Base-by-base conservation (phyloP, 2,329 filamentous ascomycete species). In the Penicillium oxalicum region DNA sequence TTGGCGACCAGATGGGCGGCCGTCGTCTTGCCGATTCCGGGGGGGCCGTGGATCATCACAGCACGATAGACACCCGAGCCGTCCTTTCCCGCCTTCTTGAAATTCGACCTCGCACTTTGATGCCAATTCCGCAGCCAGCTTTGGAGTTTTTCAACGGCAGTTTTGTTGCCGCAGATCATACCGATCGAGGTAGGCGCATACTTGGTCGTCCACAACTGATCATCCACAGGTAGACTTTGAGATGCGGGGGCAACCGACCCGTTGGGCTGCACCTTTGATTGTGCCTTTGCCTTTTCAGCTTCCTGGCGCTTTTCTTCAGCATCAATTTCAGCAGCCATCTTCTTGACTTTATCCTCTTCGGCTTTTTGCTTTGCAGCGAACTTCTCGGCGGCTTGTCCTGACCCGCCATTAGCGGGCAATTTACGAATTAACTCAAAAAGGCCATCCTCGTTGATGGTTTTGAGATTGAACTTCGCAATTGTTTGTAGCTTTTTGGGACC, bases 11-110 rank as follows among this genome's bases (percentile, higher is more conserved):
- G 76, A 73, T 98, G 93, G 25, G 93, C 93, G 43, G 94, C 89
- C 29, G 93, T 98, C 2, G 93, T 98, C 72, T 98, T 98, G 58
- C 93, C 93, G 57, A 98, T 95, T 13, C 93, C 93, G 28, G 93
- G 93, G 12, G 93, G 91, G 0, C 93, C 93, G 57, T 94, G 91
- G 47, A 98, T 85, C 66, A 97, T 95, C 56, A 97, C 84, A n/a
- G 91, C 88, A 55, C 93, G 84, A 60, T 86, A 87, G 0, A 79
- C 78, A 32, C 91, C 91, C 65, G 84, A 84, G 1, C 91, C 93
- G 68, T 97, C 91, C 8, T 86, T 78, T 0, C 93, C 93, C 50
- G 83, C 81, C 61, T 84, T 81, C 65, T 90, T 86, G 70, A 98
- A 98, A 44, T 86, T 77, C 51, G 82, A 86, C 64, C 87, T 89